These are phyloP conservation scores for Sporothrix humicola DNA, from an alignment of 2,329 filamentous ascomycete genomes.

Conservation along the genomic window DNA sequence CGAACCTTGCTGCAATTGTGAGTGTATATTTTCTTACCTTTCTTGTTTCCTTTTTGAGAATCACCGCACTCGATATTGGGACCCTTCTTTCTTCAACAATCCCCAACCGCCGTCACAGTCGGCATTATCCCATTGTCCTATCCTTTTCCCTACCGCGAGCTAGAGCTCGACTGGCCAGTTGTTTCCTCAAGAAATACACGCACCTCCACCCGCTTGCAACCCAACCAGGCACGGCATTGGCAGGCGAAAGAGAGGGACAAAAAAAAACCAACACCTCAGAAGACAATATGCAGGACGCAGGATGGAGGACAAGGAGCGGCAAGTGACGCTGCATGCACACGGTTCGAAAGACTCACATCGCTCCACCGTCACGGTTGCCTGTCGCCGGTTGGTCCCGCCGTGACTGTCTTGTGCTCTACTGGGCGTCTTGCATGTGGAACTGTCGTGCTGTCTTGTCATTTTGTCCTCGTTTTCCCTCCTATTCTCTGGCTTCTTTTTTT, in stretches of 20 bases:
- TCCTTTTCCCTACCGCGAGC: neutral
- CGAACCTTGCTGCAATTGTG: neutral
- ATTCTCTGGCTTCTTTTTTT: too few relatives aligned
- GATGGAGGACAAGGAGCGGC: neutral
- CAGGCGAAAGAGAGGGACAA: neutral
- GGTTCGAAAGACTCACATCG: slow-evolving; percentile 20
- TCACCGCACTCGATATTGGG: neutral
- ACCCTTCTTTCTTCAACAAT: neutral
- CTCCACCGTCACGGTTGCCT: slow-evolving; percentile 12
- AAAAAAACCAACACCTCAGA: neutral
- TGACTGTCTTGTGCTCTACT: slow-evolving; percentile 12
- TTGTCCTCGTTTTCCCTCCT: neutral
- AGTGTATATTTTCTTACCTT: neutral
- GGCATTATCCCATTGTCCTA: neutral
- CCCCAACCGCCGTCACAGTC: slow-evolving; percentile 2
- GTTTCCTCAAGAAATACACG: neutral
- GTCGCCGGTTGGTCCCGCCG: slow-evolving; percentile 12
- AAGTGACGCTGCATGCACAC: slow-evolving; percentile 25
- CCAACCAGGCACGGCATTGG: slow-evolving; percentile 14
- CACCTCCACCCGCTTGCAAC: slow-evolving; percentile 23
- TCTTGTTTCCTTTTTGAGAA: neutral
- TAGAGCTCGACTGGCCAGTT: slow-evolving; percentile 9
- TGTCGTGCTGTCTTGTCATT: neutral
- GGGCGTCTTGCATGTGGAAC: slow-evolving; percentile 18
- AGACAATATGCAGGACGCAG: slow-evolving; percentile 9